These are phyloP conservation scores for Acidiella bohemica DNA, from an alignment of 495 filamentous ascomycete genomes.

Conservation along the genomic window DNA sequence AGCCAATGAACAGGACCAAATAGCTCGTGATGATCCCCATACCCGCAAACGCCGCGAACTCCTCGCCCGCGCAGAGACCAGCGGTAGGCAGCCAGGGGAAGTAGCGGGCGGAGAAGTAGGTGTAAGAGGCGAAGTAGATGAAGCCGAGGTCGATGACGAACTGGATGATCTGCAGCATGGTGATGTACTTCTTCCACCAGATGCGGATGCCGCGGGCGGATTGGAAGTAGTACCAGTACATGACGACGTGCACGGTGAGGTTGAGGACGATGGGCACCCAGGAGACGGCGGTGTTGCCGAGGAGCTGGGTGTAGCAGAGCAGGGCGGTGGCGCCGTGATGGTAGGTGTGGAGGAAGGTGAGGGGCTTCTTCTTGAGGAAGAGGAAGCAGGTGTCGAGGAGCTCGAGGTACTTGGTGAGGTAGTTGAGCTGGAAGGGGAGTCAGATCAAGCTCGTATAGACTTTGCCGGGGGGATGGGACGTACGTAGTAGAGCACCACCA, in stretches of 20 bases:
- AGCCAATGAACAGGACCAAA: conserved; percentile 94
- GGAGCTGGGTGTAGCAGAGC: conserved; percentile 74
- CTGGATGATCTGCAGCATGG: conserved; percentile 70
- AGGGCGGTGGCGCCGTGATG: conserved; percentile 74
- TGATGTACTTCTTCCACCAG: conserved; percentile 90
- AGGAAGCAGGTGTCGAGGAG: conserved; percentile 70
- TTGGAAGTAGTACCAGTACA: conserved; percentile 69
- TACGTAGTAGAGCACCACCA: conserved; percentile 72
- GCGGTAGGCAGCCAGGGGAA: conserved; percentile 69
- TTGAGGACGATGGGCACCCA: conserved; percentile 72
- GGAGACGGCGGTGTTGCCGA: conserved; percentile 62
- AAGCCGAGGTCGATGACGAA: conserved; percentile 62
- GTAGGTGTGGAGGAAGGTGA: conserved; percentile 79
- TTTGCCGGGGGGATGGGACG: conserved; percentile 22
- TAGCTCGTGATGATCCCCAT: conserved; percentile 86
- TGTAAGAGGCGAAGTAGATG: conserved; percentile 34
- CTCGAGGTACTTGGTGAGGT: conserved; percentile 73
- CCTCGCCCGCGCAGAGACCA: conserved; percentile 86
- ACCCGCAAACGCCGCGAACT: conserved; percentile 90
- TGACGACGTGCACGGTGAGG: conserved; percentile 64
- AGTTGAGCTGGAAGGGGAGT: conserved; percentile 50
- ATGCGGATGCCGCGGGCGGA: conserved; percentile 65
- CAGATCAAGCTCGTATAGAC: conserved; percentile 7
- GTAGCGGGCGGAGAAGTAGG: conserved; percentile 64
- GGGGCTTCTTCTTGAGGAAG: conserved; percentile 76